Base-by-base conservation (phyloP, 1,139 yeast genomes). In the Magnusiomyces fungicola region DNA sequence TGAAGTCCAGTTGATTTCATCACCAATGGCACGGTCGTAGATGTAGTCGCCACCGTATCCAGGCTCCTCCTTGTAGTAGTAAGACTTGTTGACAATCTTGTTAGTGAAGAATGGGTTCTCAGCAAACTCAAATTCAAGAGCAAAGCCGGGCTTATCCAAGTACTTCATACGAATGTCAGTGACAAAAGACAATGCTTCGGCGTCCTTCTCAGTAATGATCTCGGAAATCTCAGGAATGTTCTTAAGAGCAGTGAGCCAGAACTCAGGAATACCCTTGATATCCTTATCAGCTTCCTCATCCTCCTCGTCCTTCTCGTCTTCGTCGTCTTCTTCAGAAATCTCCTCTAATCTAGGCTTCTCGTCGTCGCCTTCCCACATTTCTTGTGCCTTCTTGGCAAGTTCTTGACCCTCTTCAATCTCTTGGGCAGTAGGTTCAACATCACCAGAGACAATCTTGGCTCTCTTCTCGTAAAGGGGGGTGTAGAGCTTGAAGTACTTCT, bases 1-100 rank as follows among this genome's bases (percentile, higher is more conserved):
- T 50, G 82, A 77, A 57, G 71, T 74, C 99, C 99, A 92, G 61
- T 83, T 73, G 66, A 94, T 86, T 51, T 79, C 81, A 60, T 81
- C 78, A 48, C 98, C 98, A 63, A 87, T 95, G 7, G 98, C 97
- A 66, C 87, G 96, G 70, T 90, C 97, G 68, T 90, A 94, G 57
- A 92, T 89, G 68, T 87, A 92, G 68, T 92, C 98, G 40, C 98
- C 97, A 43, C 92, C 83, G 68, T 87, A 88, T 25, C 96, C 97
- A 58, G 90, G 76, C 69, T 92, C 96, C 52, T 88, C 90, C 70
- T 87, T 96, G 72, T 94, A 92, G 71, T 80, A 90, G 69, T 92
- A 94, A 5, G 95, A 83, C 74, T 92, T 92, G 56, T 83, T 75
- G 61, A 92, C 76, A 48, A 70, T 69, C 57, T 72, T 75, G 72